phyloP scores from a whole-genome alignment of 805 yeast genomes.

The Candida montana region DNA sequence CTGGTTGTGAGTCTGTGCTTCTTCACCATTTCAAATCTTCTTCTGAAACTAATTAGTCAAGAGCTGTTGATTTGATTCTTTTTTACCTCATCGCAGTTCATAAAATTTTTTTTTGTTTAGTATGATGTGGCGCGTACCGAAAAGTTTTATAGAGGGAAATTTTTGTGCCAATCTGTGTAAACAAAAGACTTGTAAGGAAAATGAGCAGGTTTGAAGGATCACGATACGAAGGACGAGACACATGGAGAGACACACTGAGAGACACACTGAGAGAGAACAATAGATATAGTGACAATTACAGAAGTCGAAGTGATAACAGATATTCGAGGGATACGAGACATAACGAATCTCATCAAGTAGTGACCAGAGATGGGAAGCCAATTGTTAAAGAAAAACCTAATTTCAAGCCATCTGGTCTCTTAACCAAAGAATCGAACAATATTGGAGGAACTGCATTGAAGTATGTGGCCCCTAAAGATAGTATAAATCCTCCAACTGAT shows the following conservation, averaged over 20 bases:
- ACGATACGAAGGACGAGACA: not conserved
- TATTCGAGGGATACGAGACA: not conserved
- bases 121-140: constrained; percentile 5
- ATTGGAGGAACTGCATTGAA: constrained; percentile 32
- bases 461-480: constrained; percentile 34
- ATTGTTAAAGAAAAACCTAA: constrained; percentile 24
- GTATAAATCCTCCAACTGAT: constrained; percentile 25
- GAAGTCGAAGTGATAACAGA: not conserved
- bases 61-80: not conserved
- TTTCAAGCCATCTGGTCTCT: constrained; percentile 37
- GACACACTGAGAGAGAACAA: not conserved
- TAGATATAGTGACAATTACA: not conserved
- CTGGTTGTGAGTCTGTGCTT: constrained; percentile 27
- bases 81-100: constrained; percentile 4
- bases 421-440: constrained; percentile 36
- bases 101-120: constrained; percentile 2
- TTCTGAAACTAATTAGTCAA: no score
- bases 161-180: not conserved
- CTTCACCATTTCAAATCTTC: constrained; percentile 40
- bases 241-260: not conserved
- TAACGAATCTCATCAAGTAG: not conserved
- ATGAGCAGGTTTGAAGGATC: not conserved
- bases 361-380: not conserved
- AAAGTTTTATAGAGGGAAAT: not conserved
- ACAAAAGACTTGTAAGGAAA: not conserved